Evolutionary conservation across 1,284 basidiomycete species (phyloP).

Genomic region (Athelia psychrophila): DNA sequence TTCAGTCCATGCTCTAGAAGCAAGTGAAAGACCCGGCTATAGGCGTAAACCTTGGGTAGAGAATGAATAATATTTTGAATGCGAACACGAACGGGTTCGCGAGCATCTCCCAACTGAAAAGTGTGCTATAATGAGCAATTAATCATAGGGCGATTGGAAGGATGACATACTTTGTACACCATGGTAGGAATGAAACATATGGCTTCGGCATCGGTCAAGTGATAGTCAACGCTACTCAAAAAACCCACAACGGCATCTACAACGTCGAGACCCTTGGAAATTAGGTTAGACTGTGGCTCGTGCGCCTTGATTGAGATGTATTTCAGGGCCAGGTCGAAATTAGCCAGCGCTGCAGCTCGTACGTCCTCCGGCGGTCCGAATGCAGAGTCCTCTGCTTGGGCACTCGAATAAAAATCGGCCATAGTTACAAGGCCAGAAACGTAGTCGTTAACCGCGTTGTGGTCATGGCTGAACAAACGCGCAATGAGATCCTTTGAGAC

Average conservation of each 20-base stretch:
- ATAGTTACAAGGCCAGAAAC: constrained; percentile 75
- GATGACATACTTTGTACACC: constrained; percentile 74
- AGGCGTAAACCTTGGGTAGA: constrained; percentile 81
- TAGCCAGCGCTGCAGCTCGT: constrained; percentile 78
- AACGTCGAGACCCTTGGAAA: constrained; percentile 88
- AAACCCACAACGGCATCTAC: constrained; percentile 79
- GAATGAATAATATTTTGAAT: constrained; percentile 73
- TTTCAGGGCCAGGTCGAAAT: constrained; percentile 91
- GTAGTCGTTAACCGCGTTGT: constrained; percentile 93
- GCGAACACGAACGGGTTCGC: constrained; percentile 70
- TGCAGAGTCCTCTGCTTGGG: constrained; percentile 57
- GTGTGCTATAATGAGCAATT: constrained; percentile 8
- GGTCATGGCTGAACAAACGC: constrained; percentile 92
- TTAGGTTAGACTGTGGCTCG: constrained; percentile 91
- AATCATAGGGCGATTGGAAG: constrained; percentile 1
- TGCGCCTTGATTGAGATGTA: constrained; percentile 91
- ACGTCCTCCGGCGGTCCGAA: constrained; percentile 55
- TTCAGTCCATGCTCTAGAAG: constrained; percentile 85
- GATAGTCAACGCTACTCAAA: constrained; percentile 69
- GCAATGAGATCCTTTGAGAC: constrained; percentile 75
- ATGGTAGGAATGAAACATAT: constrained; percentile 89
- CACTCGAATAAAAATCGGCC: constrained; percentile 70
- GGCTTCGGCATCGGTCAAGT: constrained; percentile 88
- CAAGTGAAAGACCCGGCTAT: constrained; percentile 86
- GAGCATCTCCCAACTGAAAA: constrained; percentile 73